These are phyloP conservation scores for Arachnomyces sp. DNA, from an alignment of 2,329 filamentous ascomycete genomes.

Conservation along the genomic window DNA sequence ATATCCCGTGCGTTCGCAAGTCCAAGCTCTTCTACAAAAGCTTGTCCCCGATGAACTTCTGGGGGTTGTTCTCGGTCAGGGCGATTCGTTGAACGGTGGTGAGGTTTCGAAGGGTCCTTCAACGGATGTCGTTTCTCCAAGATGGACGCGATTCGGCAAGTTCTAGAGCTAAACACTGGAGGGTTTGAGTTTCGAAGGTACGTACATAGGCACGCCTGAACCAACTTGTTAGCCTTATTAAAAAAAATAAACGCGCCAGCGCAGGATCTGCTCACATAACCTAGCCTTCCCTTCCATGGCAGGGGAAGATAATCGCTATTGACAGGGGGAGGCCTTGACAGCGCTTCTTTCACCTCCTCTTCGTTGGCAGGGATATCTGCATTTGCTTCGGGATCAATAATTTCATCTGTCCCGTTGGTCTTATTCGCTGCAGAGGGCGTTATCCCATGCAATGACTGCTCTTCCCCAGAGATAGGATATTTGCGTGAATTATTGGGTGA, in stretches of 20 bases:
- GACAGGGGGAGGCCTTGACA: constrained; percentile 63
- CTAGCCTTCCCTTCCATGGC: constrained; percentile 82
- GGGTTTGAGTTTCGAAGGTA: constrained; percentile 76
- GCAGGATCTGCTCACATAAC: constrained; percentile 60
- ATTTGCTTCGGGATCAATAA: constrained; percentile 48
- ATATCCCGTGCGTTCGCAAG: constrained; percentile 78
- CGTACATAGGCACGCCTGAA: constrained; percentile 78
- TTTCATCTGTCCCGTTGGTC: constrained; percentile 2
- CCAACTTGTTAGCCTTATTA: not conserved
- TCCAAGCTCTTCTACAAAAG: constrained; percentile 69
- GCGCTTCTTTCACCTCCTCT: constrained; percentile 52
- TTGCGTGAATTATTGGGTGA: no score
- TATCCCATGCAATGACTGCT: no score
- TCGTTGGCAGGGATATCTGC: constrained; percentile 45
- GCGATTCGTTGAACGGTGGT: constrained; percentile 77
- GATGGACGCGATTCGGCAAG: constrained; percentile 84
- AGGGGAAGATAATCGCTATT: constrained; percentile 77
- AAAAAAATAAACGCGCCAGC: constrained; percentile 4
- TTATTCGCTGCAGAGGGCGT: no score
- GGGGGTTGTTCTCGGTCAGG: constrained; percentile 67
- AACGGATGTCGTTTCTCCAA: constrained; percentile 81
- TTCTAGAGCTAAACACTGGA: constrained; percentile 82
- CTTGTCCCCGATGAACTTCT: constrained; percentile 58
- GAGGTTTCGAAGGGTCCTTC: constrained; percentile 63
- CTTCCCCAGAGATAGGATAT: no score